Conservation (phyloP, 2,329 filamentous ascomycete genomes). For the Aspergillus awamori region DNA sequence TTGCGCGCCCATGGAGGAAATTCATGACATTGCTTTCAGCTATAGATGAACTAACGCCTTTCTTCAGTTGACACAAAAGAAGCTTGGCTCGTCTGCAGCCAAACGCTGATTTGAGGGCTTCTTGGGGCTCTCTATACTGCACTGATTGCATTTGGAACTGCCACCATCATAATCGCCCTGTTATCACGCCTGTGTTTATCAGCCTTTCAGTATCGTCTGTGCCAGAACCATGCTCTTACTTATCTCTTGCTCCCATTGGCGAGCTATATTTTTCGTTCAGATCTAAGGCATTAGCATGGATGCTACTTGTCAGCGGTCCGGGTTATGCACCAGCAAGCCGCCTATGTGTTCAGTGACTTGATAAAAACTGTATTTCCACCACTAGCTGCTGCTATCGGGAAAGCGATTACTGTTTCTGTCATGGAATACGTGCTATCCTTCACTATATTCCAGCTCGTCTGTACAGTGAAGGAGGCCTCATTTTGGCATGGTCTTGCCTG, state of each 20-base stretch:
- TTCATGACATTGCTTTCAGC: not conserved
- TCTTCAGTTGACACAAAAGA: slow-evolving; percentile 36
- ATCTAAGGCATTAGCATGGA: not conserved
- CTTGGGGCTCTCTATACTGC: not conserved
- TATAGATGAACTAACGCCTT: slow-evolving; percentile 10
- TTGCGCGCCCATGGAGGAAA: not conserved
- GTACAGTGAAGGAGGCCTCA: slow-evolving; percentile 12
- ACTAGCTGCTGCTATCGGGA: slow-evolving; percentile 5
- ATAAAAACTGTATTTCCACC: slow-evolving; percentile 1
- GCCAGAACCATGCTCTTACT: not conserved
- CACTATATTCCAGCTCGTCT: slow-evolving; percentile 10
- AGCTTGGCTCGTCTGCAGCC: slow-evolving; percentile 16
- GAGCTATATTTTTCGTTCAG: not conserved
- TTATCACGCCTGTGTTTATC: not conserved
- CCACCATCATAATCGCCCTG: not conserved
- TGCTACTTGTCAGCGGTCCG: not conserved
- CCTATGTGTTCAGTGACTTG: not conserved
- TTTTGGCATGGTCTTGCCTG: slow-evolving; percentile 12
- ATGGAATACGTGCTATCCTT: slow-evolving; percentile 7
- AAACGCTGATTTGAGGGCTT: slow-evolving; percentile 7
- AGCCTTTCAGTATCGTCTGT: not conserved
- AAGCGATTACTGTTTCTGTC: slow-evolving; percentile 12
- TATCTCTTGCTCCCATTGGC: not conserved
- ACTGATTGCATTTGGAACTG: not conserved
- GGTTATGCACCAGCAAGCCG: not conserved